Conservation (phyloP, 2,329 filamentous ascomycete genomes). For the Cytospora paraplurivora region DNA sequence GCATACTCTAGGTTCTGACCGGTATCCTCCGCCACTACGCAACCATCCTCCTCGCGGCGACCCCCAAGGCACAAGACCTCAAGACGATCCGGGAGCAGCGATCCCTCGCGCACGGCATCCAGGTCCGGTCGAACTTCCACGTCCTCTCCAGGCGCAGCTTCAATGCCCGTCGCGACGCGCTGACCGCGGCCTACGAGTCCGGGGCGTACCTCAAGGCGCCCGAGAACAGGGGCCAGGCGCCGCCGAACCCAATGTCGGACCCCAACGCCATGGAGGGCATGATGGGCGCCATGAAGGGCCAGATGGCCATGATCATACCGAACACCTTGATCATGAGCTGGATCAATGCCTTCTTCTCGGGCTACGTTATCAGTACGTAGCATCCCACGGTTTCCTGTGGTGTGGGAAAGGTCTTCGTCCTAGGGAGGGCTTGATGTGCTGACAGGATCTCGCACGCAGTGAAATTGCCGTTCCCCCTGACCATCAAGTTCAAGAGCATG, state of each 20-base stretch:
- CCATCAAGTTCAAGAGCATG: conserved; percentile 99
- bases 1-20: conserved; percentile 69
- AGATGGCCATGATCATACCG: conserved; percentile 99
- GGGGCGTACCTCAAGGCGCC: conserved; percentile 90
- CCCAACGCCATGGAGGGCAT: conserved; percentile 98
- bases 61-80: conserved; percentile 80
- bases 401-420: background rate
- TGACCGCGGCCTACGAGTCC: conserved; percentile 79
- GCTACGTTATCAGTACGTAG: conserved; percentile 88
- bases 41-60: conserved; percentile 81
- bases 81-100: conserved; percentile 83
- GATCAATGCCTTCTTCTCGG: conserved; percentile 99
- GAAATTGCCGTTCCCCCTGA: conserved; percentile 96
- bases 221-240: conserved; percentile 80
- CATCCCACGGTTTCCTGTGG: background rate
- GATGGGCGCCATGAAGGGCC: conserved; percentile 99
- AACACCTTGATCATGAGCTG: conserved; percentile 99
- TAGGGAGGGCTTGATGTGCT: conserved; percentile 11
- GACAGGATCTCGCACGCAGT: conserved; percentile 52
- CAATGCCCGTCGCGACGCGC: conserved; percentile 74
- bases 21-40: conserved; percentile 96
- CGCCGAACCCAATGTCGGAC: conserved; percentile 92
- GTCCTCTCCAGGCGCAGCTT: conserved; percentile 79
- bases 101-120: conserved; percentile 79
- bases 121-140: conserved; percentile 79